Percentiles rank a stretch among this genome's conserved stretches.
phyloP scores from a whole-genome alignment of 2,329 filamentous ascomycete genomes.

The Trichoderma sp. region DNA sequence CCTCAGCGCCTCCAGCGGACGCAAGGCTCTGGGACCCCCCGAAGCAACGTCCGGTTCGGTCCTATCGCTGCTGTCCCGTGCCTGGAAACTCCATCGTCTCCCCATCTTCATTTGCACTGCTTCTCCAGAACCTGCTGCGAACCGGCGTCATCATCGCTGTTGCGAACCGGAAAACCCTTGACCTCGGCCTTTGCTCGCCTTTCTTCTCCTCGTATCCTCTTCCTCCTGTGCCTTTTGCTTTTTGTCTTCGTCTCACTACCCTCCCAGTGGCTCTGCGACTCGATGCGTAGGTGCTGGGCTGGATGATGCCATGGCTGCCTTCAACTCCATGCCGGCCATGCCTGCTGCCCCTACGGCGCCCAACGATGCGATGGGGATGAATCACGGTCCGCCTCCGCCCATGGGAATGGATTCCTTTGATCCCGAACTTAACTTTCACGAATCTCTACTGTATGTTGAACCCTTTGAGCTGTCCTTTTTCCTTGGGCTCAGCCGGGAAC shows the following conservation, averaged over 20 bases:
- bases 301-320: constrained; percentile 58
- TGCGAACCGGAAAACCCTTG: neutral
- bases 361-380: constrained; percentile 51
- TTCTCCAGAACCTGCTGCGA: neutral
- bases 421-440: constrained; percentile 56
- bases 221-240: neutral
- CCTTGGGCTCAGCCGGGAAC: neutral
- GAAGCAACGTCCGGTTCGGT: constrained; percentile 5
- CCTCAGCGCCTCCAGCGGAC: neutral
- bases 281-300: constrained; percentile 34
- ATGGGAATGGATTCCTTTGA: constrained; percentile 55
- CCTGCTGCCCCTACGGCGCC: constrained; percentile 42
- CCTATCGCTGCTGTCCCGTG: constrained; percentile 19
- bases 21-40: constrained; percentile 1
- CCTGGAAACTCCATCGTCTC: constrained; percentile 14
- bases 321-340: constrained; percentile 57
- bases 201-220: neutral
- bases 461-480: neutral
- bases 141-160: constrained; percentile 2
- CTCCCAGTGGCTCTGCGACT: neutral
- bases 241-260: neutral
- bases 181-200: neutral
- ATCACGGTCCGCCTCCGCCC: constrained; percentile 39
- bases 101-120: constrained; percentile 2
- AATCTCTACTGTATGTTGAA: constrained; percentile 54